phyloP scores from a whole-genome alignment of 345 rosid genomes.

The Brassica juncea region DNA sequence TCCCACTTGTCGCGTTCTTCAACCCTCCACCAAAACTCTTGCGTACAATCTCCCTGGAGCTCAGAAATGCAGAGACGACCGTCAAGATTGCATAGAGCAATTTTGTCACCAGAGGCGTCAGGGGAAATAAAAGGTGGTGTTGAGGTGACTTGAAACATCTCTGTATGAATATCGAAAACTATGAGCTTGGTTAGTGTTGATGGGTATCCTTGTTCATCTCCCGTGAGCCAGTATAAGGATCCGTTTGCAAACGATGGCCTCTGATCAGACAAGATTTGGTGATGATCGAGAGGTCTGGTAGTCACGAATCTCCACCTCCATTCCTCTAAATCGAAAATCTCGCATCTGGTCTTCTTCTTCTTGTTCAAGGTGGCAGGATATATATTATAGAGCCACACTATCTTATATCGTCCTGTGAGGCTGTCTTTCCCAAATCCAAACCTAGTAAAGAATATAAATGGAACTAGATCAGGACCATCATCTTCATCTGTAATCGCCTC shows the following conservation, averaged over 20 bases:
- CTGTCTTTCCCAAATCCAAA: conserved; percentile 13
- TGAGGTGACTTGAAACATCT: conserved; percentile 4
- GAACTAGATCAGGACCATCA: background rate
- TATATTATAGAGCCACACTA: conserved; percentile 12
- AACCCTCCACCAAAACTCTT: conserved; percentile 23
- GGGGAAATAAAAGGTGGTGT: background rate
- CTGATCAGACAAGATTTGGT: background rate
- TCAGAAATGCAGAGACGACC: conserved; percentile 23
- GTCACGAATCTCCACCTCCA: conserved; percentile 5
- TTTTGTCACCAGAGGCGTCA: background rate
- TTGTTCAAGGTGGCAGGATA: background rate
- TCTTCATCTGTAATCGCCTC: background rate
- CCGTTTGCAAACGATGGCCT: conserved; percentile 22
- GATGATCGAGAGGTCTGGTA: conserved; percentile 12
- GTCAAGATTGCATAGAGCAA: conserved; percentile 1
- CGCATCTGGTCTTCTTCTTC: background rate
- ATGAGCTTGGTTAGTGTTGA: background rate
- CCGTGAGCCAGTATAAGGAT: conserved; percentile 21
- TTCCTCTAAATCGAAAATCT: conserved; percentile 10
- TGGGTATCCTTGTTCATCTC: background rate
- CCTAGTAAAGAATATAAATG: background rate
- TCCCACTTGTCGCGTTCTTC: background rate
- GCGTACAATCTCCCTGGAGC: background rate
- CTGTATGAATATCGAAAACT: conserved; percentile 16
- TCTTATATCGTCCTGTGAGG: background rate